Base-by-base conservation (phyloP, 371 early-diverging fungal species). In the Mucor lusitanicus region DNA sequence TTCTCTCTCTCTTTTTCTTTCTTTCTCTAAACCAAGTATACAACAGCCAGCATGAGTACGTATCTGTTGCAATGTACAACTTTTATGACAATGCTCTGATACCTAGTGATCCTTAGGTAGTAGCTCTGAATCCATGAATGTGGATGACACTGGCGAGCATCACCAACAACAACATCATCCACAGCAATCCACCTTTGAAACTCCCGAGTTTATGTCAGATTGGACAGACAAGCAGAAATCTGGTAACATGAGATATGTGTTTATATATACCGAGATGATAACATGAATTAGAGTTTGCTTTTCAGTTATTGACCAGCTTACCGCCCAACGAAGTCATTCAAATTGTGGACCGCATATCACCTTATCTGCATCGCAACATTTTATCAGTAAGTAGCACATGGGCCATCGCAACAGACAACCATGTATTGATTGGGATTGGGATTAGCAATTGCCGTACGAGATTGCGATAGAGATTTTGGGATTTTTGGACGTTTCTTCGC, bases 181-280 rank as follows among this genome's bases (percentile, higher is more conserved):
- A 2, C 53, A 53, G 8, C 56, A 56, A 56, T 40, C 40, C 40
- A 56, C 30, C 56, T 63, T 63, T 55, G 63, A 59, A 46, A 59
- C 30, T 33, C 65, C 65, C 21, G 53, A 59, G 4, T 85, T 68
- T 58, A 81, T 81, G 68, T 53, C 63, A 15, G 54, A 65, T 5
- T 86, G 88, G 87, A 83, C 77, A 55, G 86, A 89, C 27, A 84
- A 87, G 53, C 87, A 90, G 67, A 81, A 82, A 78, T 88, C 86
- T 61, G 89, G 90, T 70, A 53, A 7, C 11, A 30, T 37, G 17
- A 40, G 33, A 42, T 35, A 1, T 12, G 37, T 39, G 13, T 59
- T 9, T 15, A 53, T 27, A 1, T 15, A 53, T 27, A 1, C 11
- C 3, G 12, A 9, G 46, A 46, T 21, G 23, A 46, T 46, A 46